Percentiles rank a stretch among this genome's conserved stretches.
These are phyloP conservation scores for Skeletonema grethae DNA, from an alignment of 108 stramenopile species.

Conservation along the genomic window DNA sequence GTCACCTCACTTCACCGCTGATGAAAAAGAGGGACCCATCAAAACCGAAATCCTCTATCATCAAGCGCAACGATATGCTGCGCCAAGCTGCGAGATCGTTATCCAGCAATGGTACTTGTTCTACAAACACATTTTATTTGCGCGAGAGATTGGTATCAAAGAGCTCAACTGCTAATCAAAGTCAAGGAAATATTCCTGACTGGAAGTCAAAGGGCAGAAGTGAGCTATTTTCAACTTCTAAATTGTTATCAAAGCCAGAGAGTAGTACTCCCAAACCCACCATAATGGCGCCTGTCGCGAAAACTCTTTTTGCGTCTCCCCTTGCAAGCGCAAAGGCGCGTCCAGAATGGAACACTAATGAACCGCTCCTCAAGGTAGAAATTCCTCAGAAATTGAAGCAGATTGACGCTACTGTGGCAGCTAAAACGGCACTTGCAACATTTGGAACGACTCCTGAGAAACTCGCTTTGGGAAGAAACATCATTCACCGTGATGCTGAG, in stretches of 20 bases:
- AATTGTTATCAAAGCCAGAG: background rate
- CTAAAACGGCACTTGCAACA: slow-evolving; percentile 61
- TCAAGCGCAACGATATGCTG: slow-evolving; percentile 23
- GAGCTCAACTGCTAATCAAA: background rate
- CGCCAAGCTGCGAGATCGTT: slow-evolving; percentile 13
- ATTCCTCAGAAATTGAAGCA: slow-evolving; percentile 56
- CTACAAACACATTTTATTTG: slow-evolving; percentile 32
- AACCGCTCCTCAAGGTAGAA: slow-evolving; percentile 32
- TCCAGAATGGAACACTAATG: slow-evolving; percentile 22
- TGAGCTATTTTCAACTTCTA: slow-evolving; percentile 33
- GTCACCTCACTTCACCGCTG: slow-evolving; percentile 32
- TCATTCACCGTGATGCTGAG: slow-evolving; percentile 35
- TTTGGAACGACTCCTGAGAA: slow-evolving; percentile 82
- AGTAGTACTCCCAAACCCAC: slow-evolving; percentile 6
- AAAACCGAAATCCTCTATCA: slow-evolving; percentile 14
- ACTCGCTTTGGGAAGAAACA: slow-evolving; percentile 49
- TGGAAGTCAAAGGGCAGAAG: slow-evolving; percentile 49
- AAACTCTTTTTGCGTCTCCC: slow-evolving; percentile 51
- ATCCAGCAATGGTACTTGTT: background rate
- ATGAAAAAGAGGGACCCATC: slow-evolving; percentile 14
- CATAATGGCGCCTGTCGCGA: slow-evolving; percentile 25
- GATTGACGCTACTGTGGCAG: slow-evolving; percentile 52
- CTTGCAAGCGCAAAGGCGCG: slow-evolving; percentile 22
- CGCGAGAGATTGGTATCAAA: slow-evolving; percentile 5
- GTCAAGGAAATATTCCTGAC: slow-evolving; percentile 26